These are phyloP conservation scores for Phytophthora pisi DNA, from an alignment of 352 stramenopile genomes.

Conservation along the genomic window DNA sequence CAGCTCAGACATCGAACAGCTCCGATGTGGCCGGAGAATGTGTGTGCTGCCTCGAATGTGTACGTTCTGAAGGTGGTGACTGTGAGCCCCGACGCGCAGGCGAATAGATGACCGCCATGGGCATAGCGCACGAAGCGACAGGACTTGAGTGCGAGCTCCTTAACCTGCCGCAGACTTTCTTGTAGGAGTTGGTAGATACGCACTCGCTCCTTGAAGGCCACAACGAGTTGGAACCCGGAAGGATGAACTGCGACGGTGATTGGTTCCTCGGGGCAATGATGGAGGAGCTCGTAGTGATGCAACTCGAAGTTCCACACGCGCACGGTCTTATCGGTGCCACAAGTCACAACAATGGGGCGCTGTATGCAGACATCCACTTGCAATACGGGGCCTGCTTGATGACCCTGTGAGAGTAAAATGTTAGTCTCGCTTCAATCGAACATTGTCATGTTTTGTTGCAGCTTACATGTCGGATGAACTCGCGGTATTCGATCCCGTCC, in stretches of 20 bases:
- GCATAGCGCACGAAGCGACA: slow-evolving; percentile 65
- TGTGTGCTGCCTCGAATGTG: slow-evolving; percentile 72
- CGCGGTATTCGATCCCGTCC: slow-evolving; percentile 64
- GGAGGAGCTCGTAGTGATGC: slow-evolving; percentile 63
- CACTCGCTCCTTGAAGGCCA: slow-evolving; percentile 82
- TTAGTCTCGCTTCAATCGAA: not conserved
- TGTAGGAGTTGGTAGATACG: slow-evolving; percentile 77
- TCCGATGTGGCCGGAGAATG: slow-evolving; percentile 83
- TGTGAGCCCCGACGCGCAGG: slow-evolving; percentile 69
- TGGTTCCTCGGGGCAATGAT: slow-evolving; percentile 70
- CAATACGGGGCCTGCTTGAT: slow-evolving; percentile 67
- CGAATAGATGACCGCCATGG: slow-evolving; percentile 77
- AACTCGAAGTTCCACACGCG: slow-evolving; percentile 91
- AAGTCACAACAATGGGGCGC: slow-evolving; percentile 83
- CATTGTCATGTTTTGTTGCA: not conserved
- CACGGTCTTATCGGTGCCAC: slow-evolving; percentile 83
- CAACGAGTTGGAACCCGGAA: slow-evolving; percentile 70
- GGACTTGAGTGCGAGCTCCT: slow-evolving; percentile 72
- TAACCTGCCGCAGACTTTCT: slow-evolving; percentile 64
- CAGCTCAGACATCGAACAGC: slow-evolving; percentile 70
- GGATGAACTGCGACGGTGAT: slow-evolving; percentile 67
- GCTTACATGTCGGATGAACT: slow-evolving; percentile 64
- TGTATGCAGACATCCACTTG: slow-evolving; percentile 85
- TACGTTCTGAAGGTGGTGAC: slow-evolving; percentile 70
- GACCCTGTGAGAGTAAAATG: slow-evolving; percentile 38